phyloP scores from a whole-genome alignment of 2,329 filamentous ascomycete species.

The Diaporthe vaccinii region DNA sequence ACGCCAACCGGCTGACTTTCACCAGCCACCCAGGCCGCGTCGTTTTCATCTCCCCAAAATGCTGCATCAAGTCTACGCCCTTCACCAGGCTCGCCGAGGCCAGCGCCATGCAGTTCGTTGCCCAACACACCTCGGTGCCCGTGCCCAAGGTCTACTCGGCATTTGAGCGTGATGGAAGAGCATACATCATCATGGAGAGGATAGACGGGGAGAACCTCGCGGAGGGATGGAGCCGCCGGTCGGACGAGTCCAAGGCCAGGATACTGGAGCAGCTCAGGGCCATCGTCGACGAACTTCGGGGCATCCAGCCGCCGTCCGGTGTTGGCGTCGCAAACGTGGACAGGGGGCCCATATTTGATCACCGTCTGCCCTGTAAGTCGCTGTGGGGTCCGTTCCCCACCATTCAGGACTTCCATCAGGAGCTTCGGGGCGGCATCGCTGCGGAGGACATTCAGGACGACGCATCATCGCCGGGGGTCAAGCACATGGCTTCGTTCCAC shows the following conservation, averaged over 20 bases:
- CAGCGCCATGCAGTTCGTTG: conserved; percentile 23
- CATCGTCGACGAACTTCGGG: conserved; percentile 2
- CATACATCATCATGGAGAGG: conserved; percentile 28
- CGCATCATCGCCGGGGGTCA: conserved; percentile 30
- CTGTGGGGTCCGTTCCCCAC: conserved; percentile 24
- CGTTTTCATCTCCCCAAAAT: conserved; percentile 9
- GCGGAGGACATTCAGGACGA: conserved; percentile 28
- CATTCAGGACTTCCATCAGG: conserved; percentile 27
- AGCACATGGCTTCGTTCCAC: conserved; percentile 19
- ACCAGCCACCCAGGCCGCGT: not conserved
- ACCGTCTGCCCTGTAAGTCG: conserved; percentile 17
- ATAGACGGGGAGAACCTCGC: conserved; percentile 24
- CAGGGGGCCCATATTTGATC: conserved; percentile 30
- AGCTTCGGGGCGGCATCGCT: conserved; percentile 15
- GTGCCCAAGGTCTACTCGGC: conserved; percentile 34
- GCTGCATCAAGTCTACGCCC: conserved; percentile 32
- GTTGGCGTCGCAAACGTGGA: conserved; percentile 4
- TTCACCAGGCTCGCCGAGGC: conserved; percentile 33
- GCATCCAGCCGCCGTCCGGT: not conserved
- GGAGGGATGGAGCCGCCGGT: not conserved
- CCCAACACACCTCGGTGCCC: conserved; percentile 24
- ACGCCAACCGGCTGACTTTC: not conserved
- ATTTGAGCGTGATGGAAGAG: conserved; percentile 14
- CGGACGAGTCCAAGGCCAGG: conserved; percentile 9
- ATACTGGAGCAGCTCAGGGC: conserved; percentile 11